Base-by-base conservation (phyloP, 2,329 filamentous ascomycete genomes). In the Penicillium crustosum region DNA sequence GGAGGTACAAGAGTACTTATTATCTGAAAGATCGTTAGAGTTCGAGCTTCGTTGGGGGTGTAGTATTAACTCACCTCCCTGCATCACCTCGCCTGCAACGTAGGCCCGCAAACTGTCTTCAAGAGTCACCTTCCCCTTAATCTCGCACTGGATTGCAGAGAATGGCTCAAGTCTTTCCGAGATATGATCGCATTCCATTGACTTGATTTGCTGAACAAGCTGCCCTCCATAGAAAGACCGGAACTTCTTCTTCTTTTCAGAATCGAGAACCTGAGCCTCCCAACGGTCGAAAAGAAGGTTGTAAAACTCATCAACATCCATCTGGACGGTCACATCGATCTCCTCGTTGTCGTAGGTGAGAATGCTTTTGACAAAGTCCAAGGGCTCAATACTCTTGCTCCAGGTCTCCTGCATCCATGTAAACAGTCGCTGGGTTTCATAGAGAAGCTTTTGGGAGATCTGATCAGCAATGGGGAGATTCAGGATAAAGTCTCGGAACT, bases 291-390 rank as follows among this genome's bases (percentile, higher is more conserved):
- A 94, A 0, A 99, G 82, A 5, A 96, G 82, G 68, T 94, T 96
- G 78, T 95, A 97, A 72, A 97, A 99, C 72, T 97, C 93, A 66
- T 97, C 94, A 6, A 97, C 94, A 71, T 99, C 94, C 91, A 99
- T 97, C 74, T 99, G 94, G 58, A 90, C 86, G 55, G 88, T 86
- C 27, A 95, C 88, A 73, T 97, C 92, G 61, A 99, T 95, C 17
- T 85, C 82, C 2, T 86, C 83, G 57, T 92, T 89, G 36, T 96
- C 91, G 57, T 93, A 93, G 0, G 89, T 93, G 66, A 86, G 88
- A 68, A 97, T 91, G 41, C 86, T 88, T 35, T 82, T 81, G 15
- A 94, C 89, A 61, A 95, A 87, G 2, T 81, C 81, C 50, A 82
- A 80, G 0, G 94, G 90, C 61, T 94, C 90, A 21, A 93, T 83